phyloP scores from a whole-genome alignment of 2,329 filamentous ascomycete species.

The Ophiostoma fasciatum region DNA sequence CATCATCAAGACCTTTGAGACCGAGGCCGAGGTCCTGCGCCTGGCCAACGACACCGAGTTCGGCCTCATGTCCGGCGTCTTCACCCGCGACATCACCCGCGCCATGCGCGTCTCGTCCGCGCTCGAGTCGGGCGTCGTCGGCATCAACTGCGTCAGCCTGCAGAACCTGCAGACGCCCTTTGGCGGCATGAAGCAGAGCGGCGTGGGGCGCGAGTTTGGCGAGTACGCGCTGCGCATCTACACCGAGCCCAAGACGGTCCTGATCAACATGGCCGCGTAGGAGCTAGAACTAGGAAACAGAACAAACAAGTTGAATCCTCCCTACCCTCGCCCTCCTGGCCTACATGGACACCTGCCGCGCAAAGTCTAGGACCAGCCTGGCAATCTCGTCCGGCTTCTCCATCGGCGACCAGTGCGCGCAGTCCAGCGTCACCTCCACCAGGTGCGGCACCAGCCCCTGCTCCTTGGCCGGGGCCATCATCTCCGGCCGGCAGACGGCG shows the following conservation, averaged over 20 bases:
- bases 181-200: constrained; percentile 24
- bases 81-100: constrained; percentile 31
- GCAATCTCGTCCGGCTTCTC: constrained; percentile 17
- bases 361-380: not conserved
- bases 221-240: constrained; percentile 23
- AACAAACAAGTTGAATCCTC: not conserved
- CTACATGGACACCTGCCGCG: no score
- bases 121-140: constrained; percentile 38
- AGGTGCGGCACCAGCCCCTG: constrained; percentile 15
- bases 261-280: constrained; percentile 22
- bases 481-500: constrained; percentile 14
- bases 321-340: no score
- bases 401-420: constrained; percentile 18
- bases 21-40: constrained; percentile 32
- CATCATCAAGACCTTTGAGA: constrained; percentile 33
- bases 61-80: constrained; percentile 34
- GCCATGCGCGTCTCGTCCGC: constrained; percentile 22
- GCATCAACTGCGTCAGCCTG: constrained; percentile 30
- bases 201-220: constrained; percentile 20
- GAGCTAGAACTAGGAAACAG: not conserved
- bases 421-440: constrained; percentile 12
- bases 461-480: constrained; percentile 8
- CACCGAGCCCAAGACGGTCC: constrained; percentile 34
- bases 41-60: constrained; percentile 36
- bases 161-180: constrained; percentile 16